These are phyloP conservation scores for Primulina huaijiensis DNA, from an alignment of 257 asterid species.

Conservation along the genomic window DNA sequence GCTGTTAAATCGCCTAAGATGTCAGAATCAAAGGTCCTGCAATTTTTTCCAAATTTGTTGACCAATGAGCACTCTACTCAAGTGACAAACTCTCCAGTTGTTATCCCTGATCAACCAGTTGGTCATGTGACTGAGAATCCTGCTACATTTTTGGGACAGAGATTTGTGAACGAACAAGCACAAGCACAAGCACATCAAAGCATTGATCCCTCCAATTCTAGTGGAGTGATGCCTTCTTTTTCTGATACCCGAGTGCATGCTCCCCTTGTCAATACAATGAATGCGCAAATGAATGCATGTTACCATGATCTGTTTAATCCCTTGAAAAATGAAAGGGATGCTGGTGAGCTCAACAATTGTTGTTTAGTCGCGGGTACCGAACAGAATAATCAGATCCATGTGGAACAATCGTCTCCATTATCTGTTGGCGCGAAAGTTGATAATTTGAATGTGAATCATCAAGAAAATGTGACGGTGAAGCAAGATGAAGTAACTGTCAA, in stretches of 20 bases:
- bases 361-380: conserved; percentile 29
- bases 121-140: conserved; percentile 26
- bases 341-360: conserved; percentile 31
- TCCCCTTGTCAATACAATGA: conserved; percentile 25
- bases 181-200: conserved; percentile 34
- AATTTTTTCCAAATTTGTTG: conserved; percentile 31
- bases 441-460: conserved; percentile 24
- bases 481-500: conserved; percentile 25
- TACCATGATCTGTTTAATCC: conserved; percentile 31
- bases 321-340: conserved; percentile 28
- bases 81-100: conserved; percentile 30
- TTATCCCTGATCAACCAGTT: conserved; percentile 27
- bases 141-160: conserved; percentile 35
- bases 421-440: conserved; percentile 30
- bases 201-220: conserved; percentile 32
- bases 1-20: conserved; percentile 36
- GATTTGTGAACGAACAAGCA: conserved; percentile 40
- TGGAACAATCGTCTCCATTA: conserved; percentile 33
- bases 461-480: conserved; percentile 36
- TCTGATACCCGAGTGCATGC: conserved; percentile 24
- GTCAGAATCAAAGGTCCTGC: conserved; percentile 35
- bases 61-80: conserved; percentile 42
- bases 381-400: conserved; percentile 35
- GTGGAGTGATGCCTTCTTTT: conserved; percentile 27
- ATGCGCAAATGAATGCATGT: conserved; percentile 28